These are phyloP conservation scores for Diplodia corticola DNA, from an alignment of 2,329 filamentous ascomycete genomes.

Conservation along the genomic window DNA sequence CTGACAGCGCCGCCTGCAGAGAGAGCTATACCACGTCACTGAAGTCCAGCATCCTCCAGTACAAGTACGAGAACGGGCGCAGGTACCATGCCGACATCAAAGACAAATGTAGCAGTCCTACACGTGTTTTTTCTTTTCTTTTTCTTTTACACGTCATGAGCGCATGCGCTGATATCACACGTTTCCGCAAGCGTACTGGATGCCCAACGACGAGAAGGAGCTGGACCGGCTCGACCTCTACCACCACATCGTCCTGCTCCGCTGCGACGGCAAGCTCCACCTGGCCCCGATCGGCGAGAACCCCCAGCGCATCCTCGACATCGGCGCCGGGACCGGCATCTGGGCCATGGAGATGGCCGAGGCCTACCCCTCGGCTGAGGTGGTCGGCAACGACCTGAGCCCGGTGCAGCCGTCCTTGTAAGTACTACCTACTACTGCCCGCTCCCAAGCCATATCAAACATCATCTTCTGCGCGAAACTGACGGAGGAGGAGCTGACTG, in stretches of 20 bases:
- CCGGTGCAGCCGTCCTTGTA: conserved; percentile 5
- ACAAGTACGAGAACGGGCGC: conserved; percentile 21
- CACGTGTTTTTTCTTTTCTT: neutral
- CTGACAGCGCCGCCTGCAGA: neutral
- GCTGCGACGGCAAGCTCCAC: conserved; percentile 17
- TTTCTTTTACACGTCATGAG: too few species aligned
- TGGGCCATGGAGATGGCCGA: conserved; percentile 11
- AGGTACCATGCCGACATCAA: conserved; percentile 24
- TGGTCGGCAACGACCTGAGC: conserved; percentile 27
- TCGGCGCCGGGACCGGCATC: conserved; percentile 1
- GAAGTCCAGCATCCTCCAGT: conserved; percentile 37
- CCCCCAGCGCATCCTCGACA: conserved; percentile 24
- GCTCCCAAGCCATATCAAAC: too few species aligned
- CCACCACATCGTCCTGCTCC: neutral
- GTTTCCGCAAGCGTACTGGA: conserved; percentile 10
- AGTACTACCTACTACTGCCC: neutral
- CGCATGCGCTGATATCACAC: too few species aligned
- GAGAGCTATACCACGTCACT: conserved; percentile 34
- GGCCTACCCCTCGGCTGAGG: neutral
- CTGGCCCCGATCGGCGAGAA: conserved; percentile 22
- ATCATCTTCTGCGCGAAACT: too few species aligned
- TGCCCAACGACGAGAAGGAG: conserved; percentile 14
- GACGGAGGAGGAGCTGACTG: too few species aligned
- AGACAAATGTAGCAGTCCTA: conserved; percentile 13
- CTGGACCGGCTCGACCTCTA: conserved; percentile 8